Evolutionary conservation across 1,139 yeast species (phyloP).

Genomic region (Sugiyamaella pinicola): DNA sequence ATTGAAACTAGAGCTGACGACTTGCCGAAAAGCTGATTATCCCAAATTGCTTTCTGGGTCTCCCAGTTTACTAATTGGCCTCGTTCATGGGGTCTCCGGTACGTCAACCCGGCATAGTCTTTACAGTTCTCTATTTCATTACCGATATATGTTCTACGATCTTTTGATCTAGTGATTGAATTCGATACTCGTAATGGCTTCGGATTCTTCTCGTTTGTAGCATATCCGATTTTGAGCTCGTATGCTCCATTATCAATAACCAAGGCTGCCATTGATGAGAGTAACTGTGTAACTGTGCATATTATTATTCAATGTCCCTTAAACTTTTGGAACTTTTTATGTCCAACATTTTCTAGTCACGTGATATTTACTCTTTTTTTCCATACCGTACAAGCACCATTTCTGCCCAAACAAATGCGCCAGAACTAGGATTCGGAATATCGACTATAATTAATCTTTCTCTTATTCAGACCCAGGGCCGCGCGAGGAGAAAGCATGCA

Average conservation of each 20-base stretch:
- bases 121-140: slow-evolving; percentile 64
- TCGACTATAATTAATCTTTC: too few species aligned
- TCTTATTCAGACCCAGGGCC: too few species aligned
- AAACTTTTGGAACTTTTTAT: too few species aligned
- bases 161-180: slow-evolving; percentile 72
- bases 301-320: too few species aligned
- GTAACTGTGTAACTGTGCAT: background rate
- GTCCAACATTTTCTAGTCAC: background rate
- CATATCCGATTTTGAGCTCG: slow-evolving; percentile 73
- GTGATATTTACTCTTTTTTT: background rate
- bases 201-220: slow-evolving; percentile 39
- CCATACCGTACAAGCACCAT: background rate
- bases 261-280: slow-evolving; percentile 35
- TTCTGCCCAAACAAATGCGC: background rate
- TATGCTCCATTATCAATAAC: slow-evolving; percentile 89
- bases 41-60: slow-evolving; percentile 91
- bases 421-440: too few species aligned
- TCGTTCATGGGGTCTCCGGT: slow-evolving; percentile 82
- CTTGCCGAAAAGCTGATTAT: slow-evolving; percentile 59
- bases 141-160: slow-evolving; percentile 73
- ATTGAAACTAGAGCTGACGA: slow-evolving; percentile 35
- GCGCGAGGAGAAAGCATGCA: too few species aligned
- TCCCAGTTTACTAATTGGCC: slow-evolving; percentile 93
- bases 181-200: slow-evolving; percentile 62
- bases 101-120: slow-evolving; percentile 73